Evolutionary conservation across 805 yeast genomes (phyloP).

Genomic region (Yamadazyma phyllophila): DNA sequence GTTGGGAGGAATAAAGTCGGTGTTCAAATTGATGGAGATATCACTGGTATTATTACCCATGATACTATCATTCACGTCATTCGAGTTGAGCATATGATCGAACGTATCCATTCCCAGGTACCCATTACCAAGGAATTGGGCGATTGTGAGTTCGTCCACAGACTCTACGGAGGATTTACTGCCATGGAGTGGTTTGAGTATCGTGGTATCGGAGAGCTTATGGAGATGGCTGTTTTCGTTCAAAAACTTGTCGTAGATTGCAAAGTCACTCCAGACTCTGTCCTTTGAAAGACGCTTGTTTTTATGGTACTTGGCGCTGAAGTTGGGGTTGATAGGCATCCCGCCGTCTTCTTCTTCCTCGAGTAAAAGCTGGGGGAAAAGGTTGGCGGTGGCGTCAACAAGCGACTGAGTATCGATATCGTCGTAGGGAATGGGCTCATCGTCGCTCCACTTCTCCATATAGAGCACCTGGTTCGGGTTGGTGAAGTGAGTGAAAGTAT

Average conservation of each 20-base stretch:
- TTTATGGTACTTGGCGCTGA: conserved; percentile 40
- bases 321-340: conserved; percentile 32
- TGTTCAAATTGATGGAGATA: conserved; percentile 29
- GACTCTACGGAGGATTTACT: conserved; percentile 4
- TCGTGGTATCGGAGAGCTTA: conserved; percentile 28
- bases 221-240: conserved; percentile 14
- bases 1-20: conserved; percentile 24
- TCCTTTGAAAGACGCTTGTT: conserved; percentile 29
- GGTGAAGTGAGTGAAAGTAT: conserved; percentile 31
- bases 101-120: conserved; percentile 11
- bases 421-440: conserved; percentile 35
- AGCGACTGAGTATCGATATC: conserved; percentile 40
- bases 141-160: conserved; percentile 22
- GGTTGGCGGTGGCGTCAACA: conserved; percentile 33
- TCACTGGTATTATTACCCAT: conserved; percentile 29
- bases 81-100: conserved; percentile 12
- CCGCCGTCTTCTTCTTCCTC: conserved; percentile 44
- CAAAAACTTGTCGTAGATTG: conserved; percentile 26
- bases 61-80: conserved; percentile 25
- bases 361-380: conserved; percentile 35
- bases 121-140: conserved; percentile 26
- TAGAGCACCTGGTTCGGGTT: conserved; percentile 39
- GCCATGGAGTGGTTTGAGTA: conserved; percentile 25
- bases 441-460: conserved; percentile 43
- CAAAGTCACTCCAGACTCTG: conserved; percentile 36